Evolutionary conservation across 768 basidiomycete species (phyloP), one percentile per base, ranked within the genome.

Genomic region (Trametes coccinea): DNA sequence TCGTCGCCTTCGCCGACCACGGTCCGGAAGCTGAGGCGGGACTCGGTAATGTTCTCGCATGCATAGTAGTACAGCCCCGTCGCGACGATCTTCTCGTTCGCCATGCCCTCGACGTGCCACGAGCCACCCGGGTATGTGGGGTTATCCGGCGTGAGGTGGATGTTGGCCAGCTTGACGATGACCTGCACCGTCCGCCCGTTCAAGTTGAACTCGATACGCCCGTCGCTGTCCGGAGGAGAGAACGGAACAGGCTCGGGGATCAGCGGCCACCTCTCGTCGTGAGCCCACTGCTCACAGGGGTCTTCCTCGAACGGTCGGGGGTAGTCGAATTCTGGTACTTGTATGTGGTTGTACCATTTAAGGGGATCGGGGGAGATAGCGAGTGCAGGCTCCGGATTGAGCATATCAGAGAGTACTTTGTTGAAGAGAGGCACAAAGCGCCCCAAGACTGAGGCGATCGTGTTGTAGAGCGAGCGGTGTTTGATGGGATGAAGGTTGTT

Each of bases 161-260:
- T 27, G 22, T 46, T 46, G 22, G 34, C 34, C 1, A 51, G 50
- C 30, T 31, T 31, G 5, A 17, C 9, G 33, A 72, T 74, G 47
- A 81, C 75, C 41, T 75, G 74, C 1, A 76, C 37, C 1, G 51
- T 65, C 27, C 63, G 56, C 6, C 65, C 71, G 16, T 31, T 14
- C 9, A 54, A 46, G 8, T 37, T 37, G 37, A 48, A 37, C 22
- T 53, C 48, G 41, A 52, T 43, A 44, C 49, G 51, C 11, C 14
- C 41, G 14, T 31, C 49, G 39, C 9, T 29, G n/a, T 2, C 5
- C 5, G 48, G 57, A 14, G 64, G 64, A 2, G 44, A 17, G 52
- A 61, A 65, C 11, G 60, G 60, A 6, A 50, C 13, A 22, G 64
- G 64, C 3, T 65, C 64, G 13, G 64, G 64, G 13, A 65, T 61